Evolutionary conservation across 73 alveolate species (phyloP), one percentile per base, ranked within the genome.

Genomic region (Paramecium biaurelia): DNA sequence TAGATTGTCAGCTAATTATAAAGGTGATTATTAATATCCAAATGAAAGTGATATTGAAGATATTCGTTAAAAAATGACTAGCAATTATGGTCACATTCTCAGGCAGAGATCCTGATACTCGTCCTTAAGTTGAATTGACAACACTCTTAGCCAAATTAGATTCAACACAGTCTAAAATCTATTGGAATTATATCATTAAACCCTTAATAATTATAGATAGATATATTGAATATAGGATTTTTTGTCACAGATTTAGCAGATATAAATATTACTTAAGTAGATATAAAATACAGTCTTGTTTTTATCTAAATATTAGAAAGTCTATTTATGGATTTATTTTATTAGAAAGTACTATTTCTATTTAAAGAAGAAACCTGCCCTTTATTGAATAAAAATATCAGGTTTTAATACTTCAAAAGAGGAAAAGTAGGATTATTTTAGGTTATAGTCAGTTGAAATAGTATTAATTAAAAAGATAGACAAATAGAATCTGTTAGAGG

Each of bases 21-120:
- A 79, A 21, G 76, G 76, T 30, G 90, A 79, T 7, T 43, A 45
- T 79, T 32, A 45, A 9, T 11, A 20, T 26, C 90, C 76, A 21
- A 43, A 42, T 79, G 90, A 79, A 79, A 79, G 15, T 79, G 90
- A 79, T 38, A 35, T 76, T 8, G 20, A 79, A 79, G 76, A 76
- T 79, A 79, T 42, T 23, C 28, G 0, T 79, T 23, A 14, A 45
- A 42, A 32, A 4, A 42, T 23, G 70, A 24, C 15, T 30, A 43
- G 90, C 74, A 79, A 79, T 79, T 5, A 14, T 79, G 35, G 7
- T 79, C 7, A 79, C 76, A n/a, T n/a, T 43, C 14, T 79, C 90
- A 7, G 74, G 90, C 9, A 79, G 43, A 14, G 76, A 79, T 23
- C 90, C 90, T 18, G 76, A 79, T 7, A 79, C 76, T 4, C 23